Conservation (phyloP, 116 monocot species). For the Dioscorea cayenensis region DNA sequence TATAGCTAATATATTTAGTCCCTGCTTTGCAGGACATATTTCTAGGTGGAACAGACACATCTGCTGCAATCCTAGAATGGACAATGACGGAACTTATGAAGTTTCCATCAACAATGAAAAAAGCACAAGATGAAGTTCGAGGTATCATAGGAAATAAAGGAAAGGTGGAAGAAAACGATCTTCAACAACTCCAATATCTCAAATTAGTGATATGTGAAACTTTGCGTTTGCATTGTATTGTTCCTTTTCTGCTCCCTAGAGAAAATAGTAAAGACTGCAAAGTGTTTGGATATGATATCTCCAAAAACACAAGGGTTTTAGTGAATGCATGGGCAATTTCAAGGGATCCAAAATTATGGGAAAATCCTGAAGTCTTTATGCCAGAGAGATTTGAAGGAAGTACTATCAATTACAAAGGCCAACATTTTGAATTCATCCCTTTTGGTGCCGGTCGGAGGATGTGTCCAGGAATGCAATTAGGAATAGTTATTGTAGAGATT, state of each 20-base stretch:
- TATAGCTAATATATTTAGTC: too few species aligned
- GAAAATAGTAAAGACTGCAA: neutral
- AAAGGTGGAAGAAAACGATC: constrained; percentile 3
- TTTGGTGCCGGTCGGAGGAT: constrained; percentile 3
- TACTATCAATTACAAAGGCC: neutral
- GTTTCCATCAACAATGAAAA: constrained; percentile 1
- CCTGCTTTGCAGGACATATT: constrained; percentile 1
- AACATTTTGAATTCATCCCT: constrained; percentile 1
- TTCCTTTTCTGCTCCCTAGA: neutral
- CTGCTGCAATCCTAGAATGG: constrained; percentile 5
- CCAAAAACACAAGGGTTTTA: neutral
- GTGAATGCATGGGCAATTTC: neutral
- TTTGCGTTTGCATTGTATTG: neutral
- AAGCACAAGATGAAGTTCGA: constrained; percentile 6
- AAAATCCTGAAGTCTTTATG: neutral
- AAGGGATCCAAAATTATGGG: neutral
- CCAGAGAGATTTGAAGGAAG: constrained; percentile 4
- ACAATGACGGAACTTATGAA: constrained; percentile 13
- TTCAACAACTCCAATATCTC: constrained; percentile 3
- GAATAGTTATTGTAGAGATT: neutral
- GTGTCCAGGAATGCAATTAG: neutral
- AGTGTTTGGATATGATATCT: neutral
- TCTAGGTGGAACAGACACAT: constrained; percentile 8
- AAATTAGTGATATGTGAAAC: neutral
- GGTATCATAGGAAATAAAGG: neutral